phyloP scores from a whole-genome alignment of 1,284 basidiomycete species.

The Boletus semigastroideus region DNA sequence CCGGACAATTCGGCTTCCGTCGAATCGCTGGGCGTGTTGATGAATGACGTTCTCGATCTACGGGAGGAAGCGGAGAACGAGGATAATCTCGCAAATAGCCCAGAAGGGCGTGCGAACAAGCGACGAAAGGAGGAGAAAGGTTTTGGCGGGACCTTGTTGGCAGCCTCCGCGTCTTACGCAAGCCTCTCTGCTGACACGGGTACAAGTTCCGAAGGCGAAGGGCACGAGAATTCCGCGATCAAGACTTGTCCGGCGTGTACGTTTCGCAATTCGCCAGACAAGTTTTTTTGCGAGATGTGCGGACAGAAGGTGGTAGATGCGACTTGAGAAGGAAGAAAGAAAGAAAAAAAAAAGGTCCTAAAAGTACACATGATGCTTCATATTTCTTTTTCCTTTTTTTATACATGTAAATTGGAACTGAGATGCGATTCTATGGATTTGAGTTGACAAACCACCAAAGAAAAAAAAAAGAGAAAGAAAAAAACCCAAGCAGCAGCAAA shows the following conservation, averaged over 20 bases:
- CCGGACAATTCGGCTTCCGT: slow-evolving; percentile 62
- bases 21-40: slow-evolving; percentile 56
- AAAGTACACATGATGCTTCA: slow-evolving; percentile 37
- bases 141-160: slow-evolving; percentile 69
- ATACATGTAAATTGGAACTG: slow-evolving; percentile 21
- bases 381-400: slow-evolving; percentile 12
- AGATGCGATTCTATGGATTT: slow-evolving; percentile 33
- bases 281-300: slow-evolving; percentile 43
- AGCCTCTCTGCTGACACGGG: slow-evolving; percentile 31
- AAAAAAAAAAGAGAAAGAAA: background rate
- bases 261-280: slow-evolving; percentile 39
- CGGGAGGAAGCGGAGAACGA: slow-evolving; percentile 60
- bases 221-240: slow-evolving; percentile 33
- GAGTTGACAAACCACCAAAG: slow-evolving; percentile 21
- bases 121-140: slow-evolving; percentile 62
- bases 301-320: slow-evolving; percentile 14
- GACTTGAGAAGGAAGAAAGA: no score
- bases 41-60: slow-evolving; percentile 67
- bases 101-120: slow-evolving; percentile 44
- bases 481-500: slow-evolving; percentile 26
- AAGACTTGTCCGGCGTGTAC: slow-evolving; percentile 47
- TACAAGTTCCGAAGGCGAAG: slow-evolving; percentile 36
- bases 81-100: slow-evolving; percentile 51
- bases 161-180: slow-evolving; percentile 30
- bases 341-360: slow-evolving; percentile 27